phyloP scores from a whole-genome alignment of 202 grass and related monocot genomes.

The Zizania palustris region DNA sequence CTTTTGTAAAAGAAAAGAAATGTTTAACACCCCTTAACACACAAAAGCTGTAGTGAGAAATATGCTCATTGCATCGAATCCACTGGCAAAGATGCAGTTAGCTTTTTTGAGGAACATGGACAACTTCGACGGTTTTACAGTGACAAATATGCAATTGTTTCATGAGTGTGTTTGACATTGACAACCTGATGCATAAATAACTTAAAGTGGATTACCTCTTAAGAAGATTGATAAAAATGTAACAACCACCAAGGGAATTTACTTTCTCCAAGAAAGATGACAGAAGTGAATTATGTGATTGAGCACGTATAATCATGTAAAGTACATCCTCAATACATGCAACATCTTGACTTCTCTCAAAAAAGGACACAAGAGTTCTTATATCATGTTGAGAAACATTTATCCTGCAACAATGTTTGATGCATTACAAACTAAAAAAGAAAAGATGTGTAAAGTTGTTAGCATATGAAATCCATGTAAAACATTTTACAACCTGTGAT shows the following conservation, averaged over 20 bases:
- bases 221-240: constrained; percentile 71
- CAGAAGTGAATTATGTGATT: constrained; percentile 57
- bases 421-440: constrained; percentile 20
- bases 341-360: constrained; percentile 75
- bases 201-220: constrained; percentile 52
- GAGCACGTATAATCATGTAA: constrained; percentile 65
- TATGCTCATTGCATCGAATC: too few relatives aligned
- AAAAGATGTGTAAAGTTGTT: constrained; percentile 13
- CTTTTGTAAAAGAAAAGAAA: neutral
- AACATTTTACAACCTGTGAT: constrained; percentile 13
- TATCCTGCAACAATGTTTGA: constrained; percentile 45
- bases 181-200: neutral
- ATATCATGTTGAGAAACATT: constrained; percentile 59
- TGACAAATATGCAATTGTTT: neutral
- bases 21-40: neutral
- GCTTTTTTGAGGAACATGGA: too few relatives aligned
- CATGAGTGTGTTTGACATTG: neutral
- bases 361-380: constrained; percentile 64
- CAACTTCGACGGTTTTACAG: too few relatives aligned
- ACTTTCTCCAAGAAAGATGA: constrained; percentile 63
- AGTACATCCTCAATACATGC: constrained; percentile 75
- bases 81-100: too few relatives aligned
- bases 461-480: constrained; percentile 26
- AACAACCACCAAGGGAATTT: constrained; percentile 64
- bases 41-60: neutral